Conservation (phyloP, 2,329 filamentous ascomycete genomes). For the Magnaporthiopsis incrustans region DNA sequence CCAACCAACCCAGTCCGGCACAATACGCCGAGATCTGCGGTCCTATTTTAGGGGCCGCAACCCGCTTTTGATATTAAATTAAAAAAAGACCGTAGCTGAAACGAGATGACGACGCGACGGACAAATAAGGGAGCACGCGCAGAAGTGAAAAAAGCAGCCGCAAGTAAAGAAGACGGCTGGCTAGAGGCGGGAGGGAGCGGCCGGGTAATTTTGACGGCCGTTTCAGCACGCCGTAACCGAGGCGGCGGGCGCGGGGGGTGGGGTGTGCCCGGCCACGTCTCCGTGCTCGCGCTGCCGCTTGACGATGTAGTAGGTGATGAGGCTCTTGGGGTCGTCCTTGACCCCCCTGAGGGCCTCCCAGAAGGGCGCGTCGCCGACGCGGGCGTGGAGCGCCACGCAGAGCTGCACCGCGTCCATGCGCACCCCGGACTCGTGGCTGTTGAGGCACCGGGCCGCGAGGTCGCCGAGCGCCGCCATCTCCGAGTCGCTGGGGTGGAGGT, state of each 20-base stretch:
- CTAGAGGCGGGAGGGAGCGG: background rate
- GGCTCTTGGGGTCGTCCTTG: constrained; percentile 64
- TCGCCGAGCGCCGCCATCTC: constrained; percentile 44
- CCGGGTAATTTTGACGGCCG: background rate
- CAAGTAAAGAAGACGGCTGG: background rate
- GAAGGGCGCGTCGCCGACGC: constrained; percentile 53
- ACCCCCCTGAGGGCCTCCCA: constrained; percentile 60
- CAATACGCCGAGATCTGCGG: background rate
- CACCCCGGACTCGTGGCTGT: constrained; percentile 53
- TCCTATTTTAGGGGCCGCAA: background rate
- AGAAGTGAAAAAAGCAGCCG: background rate
- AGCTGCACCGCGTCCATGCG: constrained; percentile 71
- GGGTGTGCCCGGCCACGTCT: background rate
- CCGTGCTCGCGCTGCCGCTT: constrained; percentile 52
- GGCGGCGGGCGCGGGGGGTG: no score
- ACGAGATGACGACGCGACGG: background rate
- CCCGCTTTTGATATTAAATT: background rate
- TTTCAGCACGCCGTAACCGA: background rate
- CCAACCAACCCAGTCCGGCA: background rate
- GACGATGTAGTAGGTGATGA: constrained; percentile 76
- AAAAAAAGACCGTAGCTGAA: background rate
- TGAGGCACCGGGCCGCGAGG: constrained; percentile 49
- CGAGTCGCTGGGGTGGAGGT: constrained; percentile 40
- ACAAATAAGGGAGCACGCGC: background rate
- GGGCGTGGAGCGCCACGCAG: constrained; percentile 62